Percentiles rank a stretch among this genome's conserved stretches.
phyloP scores from a whole-genome alignment of 768 basidiomycete genomes.

The Podaxis sp. region DNA sequence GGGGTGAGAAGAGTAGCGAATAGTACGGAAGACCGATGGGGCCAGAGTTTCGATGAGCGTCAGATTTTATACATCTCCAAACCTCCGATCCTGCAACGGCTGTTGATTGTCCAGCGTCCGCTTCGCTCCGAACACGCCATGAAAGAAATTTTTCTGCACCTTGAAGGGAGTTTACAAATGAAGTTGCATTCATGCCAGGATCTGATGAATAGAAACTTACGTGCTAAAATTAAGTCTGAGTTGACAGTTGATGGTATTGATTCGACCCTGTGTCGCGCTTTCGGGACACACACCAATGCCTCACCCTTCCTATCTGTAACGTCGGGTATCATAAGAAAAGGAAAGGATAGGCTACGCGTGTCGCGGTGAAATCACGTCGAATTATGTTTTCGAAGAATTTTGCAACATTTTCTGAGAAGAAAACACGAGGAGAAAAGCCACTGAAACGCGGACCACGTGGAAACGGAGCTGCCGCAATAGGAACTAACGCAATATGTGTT shows the following conservation, averaged over 20 bases:
- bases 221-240: conserved; percentile 1
- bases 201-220: conserved; percentile 8
- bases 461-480: not conserved
- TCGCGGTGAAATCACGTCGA: not conserved
- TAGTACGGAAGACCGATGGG: not conserved
- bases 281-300: not conserved
- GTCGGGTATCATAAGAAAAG: not conserved
- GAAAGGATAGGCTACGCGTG: not conserved
- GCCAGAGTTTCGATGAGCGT: not conserved
- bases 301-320: not conserved
- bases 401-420: not conserved
- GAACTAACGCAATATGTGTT: not conserved
- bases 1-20: not conserved
- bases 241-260: not conserved
- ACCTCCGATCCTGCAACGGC: conserved; percentile 2
- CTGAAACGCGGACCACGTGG: not conserved
- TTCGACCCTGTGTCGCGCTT: not conserved
- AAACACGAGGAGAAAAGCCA: not conserved
- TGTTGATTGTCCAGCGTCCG: not conserved
- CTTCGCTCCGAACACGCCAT: not conserved
- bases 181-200: conserved; percentile 1
- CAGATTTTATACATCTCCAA: not conserved
- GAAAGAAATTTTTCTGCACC: not conserved
- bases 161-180: not conserved
- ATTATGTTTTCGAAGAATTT: not conserved